Evolutionary conservation across 1,139 yeast species (phyloP), one percentile per base, ranked within the genome.

Genomic region (Saccharomyces hybrid): DNA sequence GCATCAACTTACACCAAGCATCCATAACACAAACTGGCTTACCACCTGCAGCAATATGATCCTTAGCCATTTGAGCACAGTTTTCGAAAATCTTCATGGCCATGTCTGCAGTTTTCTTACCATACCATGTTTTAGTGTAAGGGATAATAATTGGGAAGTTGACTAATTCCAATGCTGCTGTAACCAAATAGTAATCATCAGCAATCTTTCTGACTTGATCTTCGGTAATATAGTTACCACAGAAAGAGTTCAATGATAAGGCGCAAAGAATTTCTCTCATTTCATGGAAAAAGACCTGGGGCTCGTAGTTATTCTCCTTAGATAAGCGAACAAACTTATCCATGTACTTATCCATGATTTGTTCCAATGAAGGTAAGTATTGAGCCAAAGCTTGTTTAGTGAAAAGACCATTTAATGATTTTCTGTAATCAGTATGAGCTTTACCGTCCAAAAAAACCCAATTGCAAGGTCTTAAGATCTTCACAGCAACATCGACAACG

Each of bases 361-460:
- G 75, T 73, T 91, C 97, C 74, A 85, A 88, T 55, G 81, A 83
- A 50, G 97, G 96, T 61, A 93, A 75, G 72, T 93, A 93, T 61
- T 80, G 78, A 59, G 87, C 86, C 67, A 93, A 78, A 2, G 99
- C 98, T 63, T 81, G 78, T 61, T 83, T 82, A 14, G 96, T 86
- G 73, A 93, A 93, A 58, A 93, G 78, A 8, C 96, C 96, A 70
- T 93, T 93, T 67, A 93, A 77, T 20, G 95, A 84, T 69, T 85
- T 84, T 73, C 99, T 84, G 75, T 91, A 93, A 72, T 93, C 99
- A 57, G 84, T 82, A 68, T 93, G 99, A 32, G 83, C 95, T 75
- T 90, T 89, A 63, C 99, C 99, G 69, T 93, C 99, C 67, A 90
- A 75, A 71, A 93, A 93, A 50, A 93, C 99, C 99, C 99, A 93